Conservation (phyloP, 108 stramenopile genomes). For the Seminavis robusta region DNA sequence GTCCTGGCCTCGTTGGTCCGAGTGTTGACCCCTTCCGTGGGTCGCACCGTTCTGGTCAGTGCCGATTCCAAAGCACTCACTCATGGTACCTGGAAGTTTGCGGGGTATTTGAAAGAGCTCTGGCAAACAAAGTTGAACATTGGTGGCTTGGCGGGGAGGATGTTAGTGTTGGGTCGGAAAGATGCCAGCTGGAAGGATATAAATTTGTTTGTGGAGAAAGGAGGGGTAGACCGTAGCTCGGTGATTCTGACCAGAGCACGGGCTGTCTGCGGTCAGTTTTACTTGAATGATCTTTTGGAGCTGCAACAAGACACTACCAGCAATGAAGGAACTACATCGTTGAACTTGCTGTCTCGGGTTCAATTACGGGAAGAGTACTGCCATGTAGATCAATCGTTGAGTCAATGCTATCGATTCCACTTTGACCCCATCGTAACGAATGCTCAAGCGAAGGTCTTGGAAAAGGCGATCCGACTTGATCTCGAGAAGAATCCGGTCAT, state of each 20-base stretch:
- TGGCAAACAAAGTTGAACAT: conserved; percentile 21
- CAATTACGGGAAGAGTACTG: too few relatives aligned
- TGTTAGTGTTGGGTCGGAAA: conserved; percentile 19
- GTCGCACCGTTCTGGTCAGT: conserved; percentile 30
- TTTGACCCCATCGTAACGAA: conserved; percentile 28
- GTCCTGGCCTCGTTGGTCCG: too few relatives aligned
- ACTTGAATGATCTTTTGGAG: too few relatives aligned
- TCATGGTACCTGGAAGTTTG: conserved; percentile 6
- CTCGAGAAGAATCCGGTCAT: too few relatives aligned
- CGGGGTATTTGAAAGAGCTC: conserved; percentile 1
- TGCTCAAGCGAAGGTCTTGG: conserved; percentile 19
- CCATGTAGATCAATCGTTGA: too few relatives aligned
- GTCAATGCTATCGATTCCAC: conserved; percentile 36
- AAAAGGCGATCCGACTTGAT: conserved; percentile 21
- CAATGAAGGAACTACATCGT: too few relatives aligned
- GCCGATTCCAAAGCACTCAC: conserved; percentile 25
- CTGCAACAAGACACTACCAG: too few relatives aligned
- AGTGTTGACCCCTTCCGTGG: too few relatives aligned
- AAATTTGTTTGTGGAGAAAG: conserved; percentile 20
- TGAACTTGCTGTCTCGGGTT: too few relatives aligned
- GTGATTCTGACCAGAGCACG: too few relatives aligned
- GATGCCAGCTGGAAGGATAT: conserved; percentile 26
- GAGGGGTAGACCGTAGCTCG: too few relatives aligned
- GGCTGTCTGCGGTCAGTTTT: too few relatives aligned
- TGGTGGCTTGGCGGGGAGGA: conserved; percentile 30